Percentiles rank a stretch among this genome's conserved stretches.
These are phyloP conservation scores for Triticum turgidum DNA, from an alignment of 176 grass and related monocot genomes.

Conservation along the genomic window DNA sequence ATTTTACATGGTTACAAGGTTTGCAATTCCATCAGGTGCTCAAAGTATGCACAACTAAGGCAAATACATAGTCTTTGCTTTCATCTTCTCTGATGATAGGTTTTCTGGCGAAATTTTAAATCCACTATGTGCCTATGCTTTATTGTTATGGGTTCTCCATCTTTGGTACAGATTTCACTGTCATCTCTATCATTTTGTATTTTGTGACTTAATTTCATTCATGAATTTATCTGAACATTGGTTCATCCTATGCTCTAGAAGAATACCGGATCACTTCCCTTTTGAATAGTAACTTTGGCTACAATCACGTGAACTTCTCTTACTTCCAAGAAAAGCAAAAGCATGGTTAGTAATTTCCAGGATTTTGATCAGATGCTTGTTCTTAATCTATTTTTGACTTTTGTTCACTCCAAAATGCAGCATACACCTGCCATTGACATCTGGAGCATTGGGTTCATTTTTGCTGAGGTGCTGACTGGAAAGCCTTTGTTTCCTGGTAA, in stretches of 20 bases:
- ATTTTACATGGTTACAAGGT: neutral
- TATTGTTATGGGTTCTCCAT: neutral
- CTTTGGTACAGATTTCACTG: neutral
- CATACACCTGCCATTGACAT: constrained; percentile 98
- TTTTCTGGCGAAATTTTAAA: neutral
- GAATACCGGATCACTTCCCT: neutral
- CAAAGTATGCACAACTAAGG: no score
- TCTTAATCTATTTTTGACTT: constrained; percentile 20
- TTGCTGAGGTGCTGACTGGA: constrained; percentile 94
- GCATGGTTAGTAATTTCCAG: neutral
- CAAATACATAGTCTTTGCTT: neutral
- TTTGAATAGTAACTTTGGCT: neutral
- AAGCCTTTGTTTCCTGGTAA: constrained; percentile 99
- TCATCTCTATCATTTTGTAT: neutral
- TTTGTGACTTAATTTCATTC: neutral
- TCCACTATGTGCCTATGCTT: neutral
- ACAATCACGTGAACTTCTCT: neutral
- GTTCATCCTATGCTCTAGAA: neutral
- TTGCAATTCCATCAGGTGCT: neutral
- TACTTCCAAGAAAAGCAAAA: constrained; percentile 5
- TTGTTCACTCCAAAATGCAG: constrained; percentile 55
- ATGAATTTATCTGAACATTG: neutral
- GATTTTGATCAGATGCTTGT: neutral
- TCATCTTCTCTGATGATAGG: neutral
- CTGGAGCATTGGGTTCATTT: constrained; percentile 99